These are phyloP conservation scores for Globisporangium echinulatum DNA, from an alignment of 352 stramenopile genomes.

Conservation along the genomic window DNA sequence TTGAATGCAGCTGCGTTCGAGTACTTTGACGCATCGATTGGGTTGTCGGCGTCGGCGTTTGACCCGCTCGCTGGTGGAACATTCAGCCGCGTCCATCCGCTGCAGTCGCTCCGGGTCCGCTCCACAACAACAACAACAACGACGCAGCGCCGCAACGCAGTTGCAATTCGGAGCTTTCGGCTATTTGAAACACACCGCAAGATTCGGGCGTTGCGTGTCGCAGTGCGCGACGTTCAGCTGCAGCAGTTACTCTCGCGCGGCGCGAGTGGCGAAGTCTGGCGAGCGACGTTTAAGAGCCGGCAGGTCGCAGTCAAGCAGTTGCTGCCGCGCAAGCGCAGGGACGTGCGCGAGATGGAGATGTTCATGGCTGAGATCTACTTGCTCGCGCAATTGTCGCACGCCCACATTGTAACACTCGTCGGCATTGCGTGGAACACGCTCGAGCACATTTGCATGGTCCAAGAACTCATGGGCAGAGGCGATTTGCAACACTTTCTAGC, in stretches of 20 bases:
- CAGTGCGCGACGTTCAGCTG: constrained; percentile 49
- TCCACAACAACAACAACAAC: background rate
- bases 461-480: constrained; percentile 66
- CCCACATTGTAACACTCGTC: constrained; percentile 51
- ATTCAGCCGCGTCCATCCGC: constrained; percentile 19
- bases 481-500: constrained; percentile 58
- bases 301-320: constrained; percentile 71
- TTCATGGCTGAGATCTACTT: constrained; percentile 77
- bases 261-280: constrained; percentile 63
- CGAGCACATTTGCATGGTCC: constrained; percentile 62
- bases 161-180: constrained; percentile 52
- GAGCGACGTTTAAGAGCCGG: constrained; percentile 37
- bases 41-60: constrained; percentile 48
- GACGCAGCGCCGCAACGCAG: constrained; percentile 31
- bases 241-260: constrained; percentile 42
- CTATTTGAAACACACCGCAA: constrained; percentile 58
- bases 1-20: constrained; percentile 44
- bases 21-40: constrained; percentile 55
- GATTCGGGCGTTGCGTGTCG: constrained; percentile 46
- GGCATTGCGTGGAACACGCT: constrained; percentile 72
- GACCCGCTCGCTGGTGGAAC: constrained; percentile 28
- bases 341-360: constrained; percentile 59
- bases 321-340: constrained; percentile 35
- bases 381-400: constrained; percentile 59
- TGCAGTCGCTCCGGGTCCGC: constrained; percentile 8